Conservation (phyloP, 2,329 filamentous ascomycete genomes). For the Bipolaris gigantea region DNA sequence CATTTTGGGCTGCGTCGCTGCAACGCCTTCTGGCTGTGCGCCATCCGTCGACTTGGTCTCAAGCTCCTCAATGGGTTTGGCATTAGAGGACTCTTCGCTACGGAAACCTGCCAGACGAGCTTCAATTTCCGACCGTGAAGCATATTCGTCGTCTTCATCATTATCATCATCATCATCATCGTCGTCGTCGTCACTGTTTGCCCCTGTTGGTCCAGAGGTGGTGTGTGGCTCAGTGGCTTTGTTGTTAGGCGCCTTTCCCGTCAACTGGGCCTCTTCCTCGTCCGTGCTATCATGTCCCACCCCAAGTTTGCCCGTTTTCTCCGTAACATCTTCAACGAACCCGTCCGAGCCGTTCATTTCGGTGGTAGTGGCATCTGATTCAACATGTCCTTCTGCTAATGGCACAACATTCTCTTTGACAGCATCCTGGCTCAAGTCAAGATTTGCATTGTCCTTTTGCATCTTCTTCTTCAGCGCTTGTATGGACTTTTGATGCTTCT, state of each 20-base stretch:
- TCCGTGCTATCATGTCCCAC: slow-evolving; percentile 17
- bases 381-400: slow-evolving; percentile 39
- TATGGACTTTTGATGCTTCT: slow-evolving; percentile 89
- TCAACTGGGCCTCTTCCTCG: slow-evolving; percentile 14
- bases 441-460: slow-evolving; percentile 72
- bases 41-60: slow-evolving; percentile 6
- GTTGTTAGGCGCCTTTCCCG: background rate
- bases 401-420: slow-evolving; percentile 38
- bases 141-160: slow-evolving; percentile 42
- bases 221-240: background rate
- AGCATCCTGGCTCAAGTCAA: slow-evolving; percentile 51
- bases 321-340: slow-evolving; percentile 20
- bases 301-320: slow-evolving; percentile 19
- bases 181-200: slow-evolving; percentile 26
- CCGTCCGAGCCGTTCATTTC: slow-evolving; percentile 46
- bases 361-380: slow-evolving; percentile 6
- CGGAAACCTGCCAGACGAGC: slow-evolving; percentile 31
- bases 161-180: slow-evolving; percentile 31
- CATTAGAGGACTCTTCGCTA: slow-evolving; percentile 9
- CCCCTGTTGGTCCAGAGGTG: slow-evolving; percentile 6
- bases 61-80: slow-evolving; percentile 5
- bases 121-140: slow-evolving; percentile 42
- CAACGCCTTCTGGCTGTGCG: slow-evolving; percentile 3
- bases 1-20: slow-evolving; percentile 39
- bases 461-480: slow-evolving; percentile 80